phyloP scores from a whole-genome alignment of 192 early-diverging fungal genomes.

The Linnemannia exigua region DNA sequence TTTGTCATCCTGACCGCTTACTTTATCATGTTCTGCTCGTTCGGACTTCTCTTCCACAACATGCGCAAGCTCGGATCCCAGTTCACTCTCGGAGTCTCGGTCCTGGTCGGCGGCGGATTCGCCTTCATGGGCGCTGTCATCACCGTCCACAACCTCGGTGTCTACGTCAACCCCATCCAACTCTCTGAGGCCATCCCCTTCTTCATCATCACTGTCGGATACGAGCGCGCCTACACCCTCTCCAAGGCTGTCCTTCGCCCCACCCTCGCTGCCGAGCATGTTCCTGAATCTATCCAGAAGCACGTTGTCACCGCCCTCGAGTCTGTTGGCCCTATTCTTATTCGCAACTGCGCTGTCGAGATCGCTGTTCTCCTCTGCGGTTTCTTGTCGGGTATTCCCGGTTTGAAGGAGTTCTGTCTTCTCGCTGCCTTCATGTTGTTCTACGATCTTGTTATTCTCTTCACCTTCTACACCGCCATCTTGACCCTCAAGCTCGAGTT shows the following conservation, averaged over 20 bases:
- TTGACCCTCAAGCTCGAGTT: constrained; percentile 91
- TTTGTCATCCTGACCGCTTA: constrained; percentile 84
- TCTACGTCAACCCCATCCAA: constrained; percentile 77
- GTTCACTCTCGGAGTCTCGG: constrained; percentile 78
- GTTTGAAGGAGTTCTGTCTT: constrained; percentile 86
- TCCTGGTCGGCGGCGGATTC: constrained; percentile 79
- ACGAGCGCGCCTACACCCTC: constrained; percentile 88
- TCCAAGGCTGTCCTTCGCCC: constrained; percentile 83
- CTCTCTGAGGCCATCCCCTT: constrained; percentile 91
- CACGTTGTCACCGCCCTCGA: constrained; percentile 77
- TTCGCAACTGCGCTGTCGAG: constrained; percentile 88
- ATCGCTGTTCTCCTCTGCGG: constrained; percentile 83
- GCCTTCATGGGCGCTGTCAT: constrained; percentile 83
- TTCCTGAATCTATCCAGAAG: constrained; percentile 56
- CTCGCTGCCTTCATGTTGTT: constrained; percentile 83
- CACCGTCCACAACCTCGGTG: constrained; percentile 77
- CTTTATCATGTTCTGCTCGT: constrained; percentile 85
- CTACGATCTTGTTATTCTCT: constrained; percentile 87
- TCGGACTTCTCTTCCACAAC: constrained; percentile 84
- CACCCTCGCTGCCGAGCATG: constrained; percentile 36
- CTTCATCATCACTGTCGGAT: constrained; percentile 91
- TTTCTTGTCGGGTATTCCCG: constrained; percentile 79
- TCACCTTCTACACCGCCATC: constrained; percentile 89
- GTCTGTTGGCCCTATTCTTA: constrained; percentile 71
- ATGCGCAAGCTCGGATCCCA: constrained; percentile 90